Base-by-base conservation (phyloP, 2,329 filamentous ascomycete species). In the Ramularia endophylla region DNA sequence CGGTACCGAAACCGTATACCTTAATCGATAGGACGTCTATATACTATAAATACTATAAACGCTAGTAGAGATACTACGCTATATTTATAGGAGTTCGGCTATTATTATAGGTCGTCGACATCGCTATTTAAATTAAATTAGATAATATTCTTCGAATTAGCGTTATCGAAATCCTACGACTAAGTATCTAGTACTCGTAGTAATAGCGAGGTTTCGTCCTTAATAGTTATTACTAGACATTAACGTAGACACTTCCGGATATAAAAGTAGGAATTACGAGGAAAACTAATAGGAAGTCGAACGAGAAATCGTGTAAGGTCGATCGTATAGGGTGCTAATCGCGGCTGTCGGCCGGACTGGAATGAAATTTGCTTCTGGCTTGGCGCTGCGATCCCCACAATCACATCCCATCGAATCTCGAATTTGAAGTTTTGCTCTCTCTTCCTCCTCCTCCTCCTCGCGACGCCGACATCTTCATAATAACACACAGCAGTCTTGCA, bases 31-130 rank as follows among this genome's bases (percentile, higher is more conserved):
- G 22, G 6, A 25, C 7, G 2, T 2, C 44, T 50, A 38, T 66
- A 77, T 73, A 78, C 74, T 0, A 72, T 75, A 46, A 78, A 79
- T 0, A 72, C 70, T 67, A 73, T 75, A 36, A 72, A 64, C 15
- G 72, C 70, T 19, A 79, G 63, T 25, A 80, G 54, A 13, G 62
- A 51, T n/a, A 77, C 72, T 36, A 79, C 66, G 17, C 64, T 59
- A 70, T 73, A 74, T 57, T 77, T 77, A 60, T 59, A 60, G 12
- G 49, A 29, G 9, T 36, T 40, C 4, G 72, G 66, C 76, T 76
- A 80, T 40, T 76, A 67, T 40, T 70, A 57, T 2, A 76, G 75
- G 50, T 78, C 74, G 9, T 73, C 72, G 1, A 60, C 49, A 42
- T 76, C 73, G 32, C 52, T 52, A 45, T 62, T 48, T 12, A 65